Conservation (phyloP, 805 yeast genomes). For the Maudiozyma barnettii region DNA sequence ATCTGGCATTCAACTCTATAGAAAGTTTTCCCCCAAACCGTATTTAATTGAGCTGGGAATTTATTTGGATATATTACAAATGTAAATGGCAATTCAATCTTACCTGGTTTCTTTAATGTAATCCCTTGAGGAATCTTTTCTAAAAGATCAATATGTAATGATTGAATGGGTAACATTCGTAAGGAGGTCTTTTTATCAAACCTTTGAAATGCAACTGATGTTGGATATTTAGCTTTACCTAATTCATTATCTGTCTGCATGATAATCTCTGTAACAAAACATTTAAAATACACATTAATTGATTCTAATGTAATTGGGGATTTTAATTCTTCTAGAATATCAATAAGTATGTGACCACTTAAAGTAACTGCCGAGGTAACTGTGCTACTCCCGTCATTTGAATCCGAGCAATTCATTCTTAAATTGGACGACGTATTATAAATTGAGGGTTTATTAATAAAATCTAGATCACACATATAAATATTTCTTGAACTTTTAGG, state of each 20-base stretch:
- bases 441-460: not conserved
- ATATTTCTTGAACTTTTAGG: not conserved
- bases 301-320: not conserved
- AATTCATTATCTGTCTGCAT: not conserved
- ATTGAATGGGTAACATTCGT: not conserved
- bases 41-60: slow-evolving; percentile 3
- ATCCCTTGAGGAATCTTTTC: not conserved
- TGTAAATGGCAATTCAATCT: not conserved
- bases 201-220: not conserved
- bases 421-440: not conserved
- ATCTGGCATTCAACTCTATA: slow-evolving; percentile 6
- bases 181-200: not conserved
- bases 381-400: not conserved
- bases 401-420: not conserved
- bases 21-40: slow-evolving; percentile 2
- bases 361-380: not conserved
- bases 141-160: not conserved
- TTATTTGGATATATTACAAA: not conserved
- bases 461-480: not conserved
- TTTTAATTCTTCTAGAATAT: not conserved
- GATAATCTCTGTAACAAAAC: not conserved
- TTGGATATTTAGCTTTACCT: not conserved
- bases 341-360: not conserved
- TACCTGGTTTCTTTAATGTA: not conserved
- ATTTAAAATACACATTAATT: not conserved